Evolutionary conservation across 1,284 basidiomycete species (phyloP).

Genomic region (Kwoniella shivajii): DNA sequence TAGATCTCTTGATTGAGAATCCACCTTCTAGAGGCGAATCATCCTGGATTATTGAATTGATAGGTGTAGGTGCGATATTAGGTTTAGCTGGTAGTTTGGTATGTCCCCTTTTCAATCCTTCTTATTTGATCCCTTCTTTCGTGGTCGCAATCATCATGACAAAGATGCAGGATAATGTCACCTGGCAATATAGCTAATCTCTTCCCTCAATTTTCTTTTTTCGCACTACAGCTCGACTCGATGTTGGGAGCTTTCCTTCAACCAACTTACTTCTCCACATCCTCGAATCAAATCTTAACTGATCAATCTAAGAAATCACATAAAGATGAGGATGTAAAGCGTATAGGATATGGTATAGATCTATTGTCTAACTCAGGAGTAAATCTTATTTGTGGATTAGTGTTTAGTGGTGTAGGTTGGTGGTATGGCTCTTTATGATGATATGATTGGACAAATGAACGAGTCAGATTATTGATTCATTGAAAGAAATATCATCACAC

Average conservation of each 20-base stretch:
- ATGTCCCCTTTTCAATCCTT: constrained; percentile 44
- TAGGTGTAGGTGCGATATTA: constrained; percentile 64
- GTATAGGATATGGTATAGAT: constrained; percentile 67
- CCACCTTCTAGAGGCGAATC: constrained; percentile 56
- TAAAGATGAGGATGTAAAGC: constrained; percentile 54
- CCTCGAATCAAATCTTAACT: constrained; percentile 67
- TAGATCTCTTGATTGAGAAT: constrained; percentile 67
- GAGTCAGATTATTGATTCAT: too few species aligned
- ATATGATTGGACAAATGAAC: not conserved
- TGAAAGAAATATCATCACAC: too few species aligned
- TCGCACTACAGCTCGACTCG: constrained; percentile 68
- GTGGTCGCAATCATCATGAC: too few species aligned
- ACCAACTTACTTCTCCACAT: constrained; percentile 70
- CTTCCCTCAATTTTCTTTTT: too few species aligned
- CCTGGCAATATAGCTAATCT: too few species aligned
- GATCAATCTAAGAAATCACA: constrained; percentile 55
- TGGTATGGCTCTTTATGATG: constrained; percentile 24
- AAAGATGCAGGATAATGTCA: too few species aligned
- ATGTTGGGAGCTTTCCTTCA: constrained; percentile 87
- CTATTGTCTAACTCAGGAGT: constrained; percentile 67
- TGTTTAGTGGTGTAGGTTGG: constrained; percentile 38
- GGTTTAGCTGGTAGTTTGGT: constrained; percentile 78
- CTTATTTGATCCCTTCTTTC: too few species aligned
- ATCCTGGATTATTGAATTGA: constrained; percentile 56
- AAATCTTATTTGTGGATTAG: constrained; percentile 38